Evolutionary conservation across 192 early-diverging fungal genomes (phyloP), one percentile per base, ranked within the genome.

Genomic region (Geranomyces variabilis): DNA sequence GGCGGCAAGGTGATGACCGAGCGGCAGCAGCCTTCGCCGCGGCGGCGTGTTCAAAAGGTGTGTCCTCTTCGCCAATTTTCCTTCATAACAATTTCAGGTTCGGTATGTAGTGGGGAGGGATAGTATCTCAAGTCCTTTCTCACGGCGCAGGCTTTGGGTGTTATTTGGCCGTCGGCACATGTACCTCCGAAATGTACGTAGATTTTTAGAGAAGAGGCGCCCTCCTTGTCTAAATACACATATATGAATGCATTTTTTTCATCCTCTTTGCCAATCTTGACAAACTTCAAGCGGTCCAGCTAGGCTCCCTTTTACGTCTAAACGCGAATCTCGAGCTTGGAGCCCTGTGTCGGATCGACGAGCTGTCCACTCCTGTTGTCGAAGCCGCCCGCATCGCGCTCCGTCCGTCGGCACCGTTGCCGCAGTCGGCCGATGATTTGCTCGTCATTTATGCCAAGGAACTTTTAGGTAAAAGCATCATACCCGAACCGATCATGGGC

Each of bases 381-480:
- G 75, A 75, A 45, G 84, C 85, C 4, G 63, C 70, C 1, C 66
- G 69, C 47, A 68, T 91, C 34, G 69, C 77, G 4, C 44, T 91
- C 13, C 51, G 75, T 10, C 81, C 84, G 2, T 33, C 77, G 12
- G 67, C 71, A 29, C 41, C 61, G 9, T 58, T 66, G 5, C 69
- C 75, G 19, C 81, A 83, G 60, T 62, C 81, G 0, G 61, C 78
- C 12, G 85, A 90, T 66, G 63, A 81, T 15, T 60, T 77, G 46
- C 76, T 92, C 24, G 77, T 51, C 15, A 78, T 85, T 0, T 90
- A 82, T 63, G 60, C 80, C 28, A 89, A 90, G 43, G 88, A 91
- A 70, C 78, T 88, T 15, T 69, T 92, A 66, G 67, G 89, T 90
- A 83, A 60, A 79, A 45, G n/a, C n/a, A n/a, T n/a, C n/a, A 19